Evolutionary conservation across 495 filamentous ascomycete species (phyloP), one percentile per base, ranked within the genome.

Genomic region (Cenococcum geophilum): DNA sequence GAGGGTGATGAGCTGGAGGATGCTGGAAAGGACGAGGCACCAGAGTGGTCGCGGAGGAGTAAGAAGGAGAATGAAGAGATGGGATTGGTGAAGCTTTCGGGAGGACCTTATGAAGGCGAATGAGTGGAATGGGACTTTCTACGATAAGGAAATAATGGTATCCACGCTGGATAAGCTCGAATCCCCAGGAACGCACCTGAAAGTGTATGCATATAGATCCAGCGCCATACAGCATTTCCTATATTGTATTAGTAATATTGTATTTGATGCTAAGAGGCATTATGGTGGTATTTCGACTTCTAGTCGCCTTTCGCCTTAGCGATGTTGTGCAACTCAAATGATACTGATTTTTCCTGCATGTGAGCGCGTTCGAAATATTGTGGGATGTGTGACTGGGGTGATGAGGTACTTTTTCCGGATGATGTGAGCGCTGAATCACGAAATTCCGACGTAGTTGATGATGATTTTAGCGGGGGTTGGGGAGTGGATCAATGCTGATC

Each of bases 1-100:
- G 76, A 85, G 66, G 84, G 79, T 0, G 81, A 84, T 62, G 73
- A 78, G 63, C 77, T 79, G 67, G 84, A 86, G 63, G 83, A 85
- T 25, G 76, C 76, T 2, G 83, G 82, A 1, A 77, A 74, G 45
- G 84, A 87, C 70, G 80, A 83, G 70, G 77, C 83, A 52, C 82
- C 83, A 9, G 75, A 77, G 27, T 87, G 82, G 82, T 79, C 74
- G 36, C 68, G 74, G 72, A 74, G 75, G 67, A 75, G 75, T 18
- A 83, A 83, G 75, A 72, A 69, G 49, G 75, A 82, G 72, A 86
- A 86, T 71, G 82, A 84, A 74, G 73, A 76, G 58, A 68, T 71
- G 55, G 80, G 82, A 0, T 67, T 80, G 58, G 83, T 86, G 27
- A 80, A 77, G 64, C 45, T 51, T 37, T 48, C 35, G 59, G 73